Base-by-base conservation (phyloP, 805 yeast species). In the Kodamaea laetipori region DNA sequence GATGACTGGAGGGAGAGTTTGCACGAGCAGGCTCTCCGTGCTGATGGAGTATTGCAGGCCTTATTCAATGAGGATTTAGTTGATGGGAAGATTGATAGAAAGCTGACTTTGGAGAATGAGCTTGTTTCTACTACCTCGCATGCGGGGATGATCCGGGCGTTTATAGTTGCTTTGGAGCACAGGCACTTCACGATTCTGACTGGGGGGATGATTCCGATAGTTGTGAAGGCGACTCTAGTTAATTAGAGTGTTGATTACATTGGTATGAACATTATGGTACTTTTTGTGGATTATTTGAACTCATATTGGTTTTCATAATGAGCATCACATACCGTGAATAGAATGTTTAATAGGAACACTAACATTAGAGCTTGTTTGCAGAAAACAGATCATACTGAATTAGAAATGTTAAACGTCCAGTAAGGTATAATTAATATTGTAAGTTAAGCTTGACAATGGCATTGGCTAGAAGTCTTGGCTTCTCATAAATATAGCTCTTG, bases 191-290 rank as follows among this genome's bases (percentile, higher is more conserved):
- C 79, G 18, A 73, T 82, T 35, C 74, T 81, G 24, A 81, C 86
- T 1, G 86, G 86, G 8, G 83, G 83, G 13, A 73, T 80, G 71
- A 77, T 82, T 10, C 81, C 82, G 3, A 66, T 78, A 23, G 77
- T 81, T 3, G 72, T 81, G 13, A 76, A 76, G 53, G 82, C 71
- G 4, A 59, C 64, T 6, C 41, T 38, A 33, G 31, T 12, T 5
- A 12, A 12, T 26, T 26, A 28, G 33, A n/a, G 13, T 4, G 13
- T 8, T 13, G 7, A 9, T 26, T 26, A 26, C n/a, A 7, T 26
- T 26, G 6, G 5, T 7, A 26, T 10, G 11, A n/a, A 26, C n/a
- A 26, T 26, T 26, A 26, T n/a, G n/a, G n/a, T n/a, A n/a, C n/a
- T n/a, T n/a, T n/a, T n/a, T n/a, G n/a, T n/a, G n/a, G n/a, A n/a